phyloP scores from a whole-genome alignment of 129 eudicot genomes.

The Flaveria trinervia region DNA sequence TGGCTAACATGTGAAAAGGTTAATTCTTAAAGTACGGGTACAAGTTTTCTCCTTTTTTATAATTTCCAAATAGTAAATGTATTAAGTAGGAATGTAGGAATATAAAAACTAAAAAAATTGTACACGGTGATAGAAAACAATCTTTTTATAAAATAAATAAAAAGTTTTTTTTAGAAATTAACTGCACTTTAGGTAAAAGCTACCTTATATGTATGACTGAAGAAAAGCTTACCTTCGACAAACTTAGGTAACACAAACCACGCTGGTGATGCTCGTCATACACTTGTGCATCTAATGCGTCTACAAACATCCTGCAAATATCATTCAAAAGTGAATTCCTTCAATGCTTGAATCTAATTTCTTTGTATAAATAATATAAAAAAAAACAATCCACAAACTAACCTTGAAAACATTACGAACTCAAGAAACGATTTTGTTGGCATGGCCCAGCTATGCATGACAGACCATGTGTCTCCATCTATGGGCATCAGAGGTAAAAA shows the following conservation, averaged over 20 bases:
- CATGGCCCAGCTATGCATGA: conserved; percentile 91
- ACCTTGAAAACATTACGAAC: conserved; percentile 95
- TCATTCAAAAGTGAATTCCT: neutral
- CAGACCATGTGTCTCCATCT: conserved; percentile 89
- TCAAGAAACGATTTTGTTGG: conserved; percentile 89
- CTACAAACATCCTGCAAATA: conserved; percentile 82
- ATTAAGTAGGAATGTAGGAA: too few relatives aligned
- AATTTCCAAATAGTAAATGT: too few relatives aligned
- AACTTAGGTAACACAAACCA: conserved; percentile 78
- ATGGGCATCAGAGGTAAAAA: conserved; percentile 80
- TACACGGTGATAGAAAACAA: too few relatives aligned
- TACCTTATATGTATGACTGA: too few relatives aligned
- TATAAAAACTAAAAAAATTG: too few relatives aligned
- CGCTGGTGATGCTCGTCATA: conserved; percentile 67
- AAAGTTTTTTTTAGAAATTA: too few relatives aligned
- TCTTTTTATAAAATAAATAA: too few relatives aligned
- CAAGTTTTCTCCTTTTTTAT: too few relatives aligned
- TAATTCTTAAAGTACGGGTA: too few relatives aligned
- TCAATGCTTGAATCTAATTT: neutral
- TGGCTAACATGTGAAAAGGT: too few relatives aligned
- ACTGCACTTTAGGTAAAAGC: neutral
- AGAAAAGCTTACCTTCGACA: conserved; percentile 57
- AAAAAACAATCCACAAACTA: neutral
- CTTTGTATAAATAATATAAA: neutral
- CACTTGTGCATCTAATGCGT: conserved; percentile 67